Conservation (phyloP, 768 basidiomycete species). For the Psilocybe tampanensis region DNA sequence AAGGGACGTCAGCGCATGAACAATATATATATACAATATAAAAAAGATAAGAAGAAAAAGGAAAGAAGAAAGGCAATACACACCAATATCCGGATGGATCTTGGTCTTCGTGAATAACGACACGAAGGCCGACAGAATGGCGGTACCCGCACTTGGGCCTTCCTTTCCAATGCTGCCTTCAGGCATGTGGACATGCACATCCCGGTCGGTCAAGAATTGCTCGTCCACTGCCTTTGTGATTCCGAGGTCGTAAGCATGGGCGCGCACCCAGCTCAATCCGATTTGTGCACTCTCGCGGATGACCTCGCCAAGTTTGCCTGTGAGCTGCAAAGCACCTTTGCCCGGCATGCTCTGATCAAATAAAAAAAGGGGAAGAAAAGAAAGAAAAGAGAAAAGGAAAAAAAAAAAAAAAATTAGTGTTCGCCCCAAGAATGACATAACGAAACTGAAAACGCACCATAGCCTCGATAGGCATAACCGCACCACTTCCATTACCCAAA, state of each 20-base stretch:
- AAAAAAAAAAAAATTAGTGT: no score
- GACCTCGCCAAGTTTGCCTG: slow-evolving; percentile 97
- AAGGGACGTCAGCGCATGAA: no score
- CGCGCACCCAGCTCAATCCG: slow-evolving; percentile 90
- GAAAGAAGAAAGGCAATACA: slow-evolving; percentile 24
- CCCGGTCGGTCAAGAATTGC: slow-evolving; percentile 81
- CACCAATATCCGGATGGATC: slow-evolving; percentile 88
- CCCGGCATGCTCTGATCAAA: slow-evolving; percentile 95
- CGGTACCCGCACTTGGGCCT: slow-evolving; percentile 96
- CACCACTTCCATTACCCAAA: slow-evolving; percentile 93
- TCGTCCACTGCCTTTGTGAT: slow-evolving; percentile 74
- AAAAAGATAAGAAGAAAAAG: background rate
- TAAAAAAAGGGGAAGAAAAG: no score
- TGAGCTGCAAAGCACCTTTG: slow-evolving; percentile 88
- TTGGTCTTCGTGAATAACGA: slow-evolving; percentile 86
- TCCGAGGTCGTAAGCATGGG: slow-evolving; percentile 86
- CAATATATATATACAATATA: no score
- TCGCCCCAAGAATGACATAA: no score
- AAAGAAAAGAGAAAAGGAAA: no score
- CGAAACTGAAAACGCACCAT: slow-evolving; percentile 65
- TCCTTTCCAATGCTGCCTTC: slow-evolving; percentile 94
- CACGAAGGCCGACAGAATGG: slow-evolving; percentile 89
- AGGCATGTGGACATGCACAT: slow-evolving; percentile 97
- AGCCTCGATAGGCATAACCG: slow-evolving; percentile 97
- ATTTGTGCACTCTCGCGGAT: slow-evolving; percentile 97